Evolutionary conservation across 2,329 filamentous ascomycete species (phyloP).

Genomic region (Hysterium pulicare): DNA sequence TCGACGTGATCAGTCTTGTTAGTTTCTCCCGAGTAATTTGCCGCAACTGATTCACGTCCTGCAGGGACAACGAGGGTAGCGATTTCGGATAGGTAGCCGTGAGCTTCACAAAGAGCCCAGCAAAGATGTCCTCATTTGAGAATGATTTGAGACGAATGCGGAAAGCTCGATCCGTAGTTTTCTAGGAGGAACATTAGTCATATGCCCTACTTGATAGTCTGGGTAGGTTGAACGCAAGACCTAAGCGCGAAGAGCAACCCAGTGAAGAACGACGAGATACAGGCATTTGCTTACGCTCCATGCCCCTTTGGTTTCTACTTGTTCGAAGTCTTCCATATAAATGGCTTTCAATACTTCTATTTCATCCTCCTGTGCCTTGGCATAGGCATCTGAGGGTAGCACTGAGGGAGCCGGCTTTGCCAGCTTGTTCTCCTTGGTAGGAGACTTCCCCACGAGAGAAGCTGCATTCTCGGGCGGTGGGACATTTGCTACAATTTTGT

Average conservation of each 20-base stretch:
- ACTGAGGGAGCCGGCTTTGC: constrained; percentile 28
- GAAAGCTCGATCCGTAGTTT: constrained; percentile 75
- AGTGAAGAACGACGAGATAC: too few species aligned
- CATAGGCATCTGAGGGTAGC: constrained; percentile 60
- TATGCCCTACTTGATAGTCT: too few species aligned
- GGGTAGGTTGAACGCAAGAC: too few species aligned
- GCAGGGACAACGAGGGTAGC: constrained; percentile 67
- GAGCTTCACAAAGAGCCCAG: constrained; percentile 73
- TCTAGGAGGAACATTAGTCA: constrained; percentile 46
- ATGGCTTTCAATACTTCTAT: constrained; percentile 81
- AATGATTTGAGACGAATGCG: constrained; percentile 74
- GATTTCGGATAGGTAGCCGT: constrained; percentile 91
- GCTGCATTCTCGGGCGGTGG: constrained; percentile 25
- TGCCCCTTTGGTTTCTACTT: constrained; percentile 67
- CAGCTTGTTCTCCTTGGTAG: constrained; percentile 26
- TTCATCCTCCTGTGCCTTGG: constrained; percentile 83
- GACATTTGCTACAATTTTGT: constrained; percentile 35
- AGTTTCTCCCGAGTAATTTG: constrained; percentile 70
- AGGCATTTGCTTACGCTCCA: constrained; percentile 77
- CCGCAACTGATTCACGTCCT: constrained; percentile 61
- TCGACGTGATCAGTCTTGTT: constrained; percentile 63
- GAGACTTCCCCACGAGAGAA: constrained; percentile 19
- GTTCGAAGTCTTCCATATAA: constrained; percentile 82
- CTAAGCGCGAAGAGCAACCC: too few species aligned
- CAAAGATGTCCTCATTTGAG: constrained; percentile 66